Conservation (phyloP, 768 basidiomycete genomes). For the Pisolithus orientalis region DNA sequence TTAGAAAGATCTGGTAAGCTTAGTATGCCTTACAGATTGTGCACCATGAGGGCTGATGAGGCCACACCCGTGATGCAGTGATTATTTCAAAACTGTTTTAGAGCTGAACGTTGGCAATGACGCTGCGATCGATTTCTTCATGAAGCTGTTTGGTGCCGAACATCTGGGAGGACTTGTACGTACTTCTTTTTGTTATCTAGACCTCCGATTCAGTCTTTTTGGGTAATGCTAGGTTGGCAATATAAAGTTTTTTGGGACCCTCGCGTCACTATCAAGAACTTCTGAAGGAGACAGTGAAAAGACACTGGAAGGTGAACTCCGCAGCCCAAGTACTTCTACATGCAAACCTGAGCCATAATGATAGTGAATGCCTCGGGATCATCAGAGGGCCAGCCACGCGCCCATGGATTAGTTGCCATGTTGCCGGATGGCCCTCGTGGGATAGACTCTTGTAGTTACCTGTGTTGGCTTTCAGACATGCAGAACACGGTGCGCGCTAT, state of each 20-base stretch:
- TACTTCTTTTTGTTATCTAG: background rate
- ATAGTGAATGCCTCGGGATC: no score
- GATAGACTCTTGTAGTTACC: no score
- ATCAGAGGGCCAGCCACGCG: no score
- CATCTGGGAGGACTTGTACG: background rate
- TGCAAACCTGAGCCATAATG: no score
- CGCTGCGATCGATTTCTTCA: background rate
- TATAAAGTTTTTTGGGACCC: background rate
- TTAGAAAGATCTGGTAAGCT: no score
- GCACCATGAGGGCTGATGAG: no score
- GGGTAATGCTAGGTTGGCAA: background rate
- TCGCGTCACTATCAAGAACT: background rate
- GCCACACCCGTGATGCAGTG: background rate
- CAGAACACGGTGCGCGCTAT: no score
- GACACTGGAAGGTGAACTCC: background rate
- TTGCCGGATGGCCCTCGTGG: no score
- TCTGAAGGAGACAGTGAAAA: background rate
- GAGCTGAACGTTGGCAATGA: background rate
- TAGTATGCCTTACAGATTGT: no score
- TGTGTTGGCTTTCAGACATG: no score
- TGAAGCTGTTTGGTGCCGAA: background rate
- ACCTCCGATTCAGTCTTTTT: background rate
- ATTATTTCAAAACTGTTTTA: background rate
- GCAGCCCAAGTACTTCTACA: background rate
- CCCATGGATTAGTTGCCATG: no score